phyloP scores from a whole-genome alignment of 208 protist species.

The Wallacemonas sp. region DNA sequence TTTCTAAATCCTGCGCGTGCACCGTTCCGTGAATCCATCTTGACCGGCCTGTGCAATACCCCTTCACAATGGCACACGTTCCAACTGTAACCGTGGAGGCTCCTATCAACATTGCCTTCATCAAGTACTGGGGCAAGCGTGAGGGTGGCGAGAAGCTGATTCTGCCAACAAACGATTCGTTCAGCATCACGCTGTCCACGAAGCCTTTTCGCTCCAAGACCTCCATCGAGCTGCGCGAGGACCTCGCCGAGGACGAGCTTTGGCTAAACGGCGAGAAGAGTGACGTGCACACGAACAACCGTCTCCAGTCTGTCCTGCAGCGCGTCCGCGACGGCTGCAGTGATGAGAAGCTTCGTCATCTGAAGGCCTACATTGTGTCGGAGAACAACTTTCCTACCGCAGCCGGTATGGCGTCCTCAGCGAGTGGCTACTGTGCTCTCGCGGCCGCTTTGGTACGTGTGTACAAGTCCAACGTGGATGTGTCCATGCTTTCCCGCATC shows the following conservation, averaged over 20 bases:
- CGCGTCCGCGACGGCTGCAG: conserved; percentile 54
- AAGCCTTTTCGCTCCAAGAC: conserved; percentile 95
- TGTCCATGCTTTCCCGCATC: conserved; percentile 90
- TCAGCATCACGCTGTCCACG: conserved; percentile 96
- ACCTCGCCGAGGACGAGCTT: conserved; percentile 81
- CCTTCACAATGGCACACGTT: conserved; percentile 10
- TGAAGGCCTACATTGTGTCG: conserved; percentile 92
- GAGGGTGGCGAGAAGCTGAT: conserved; percentile 92
- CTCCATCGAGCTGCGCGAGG: conserved; percentile 78
- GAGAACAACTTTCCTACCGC: conserved; percentile 99
- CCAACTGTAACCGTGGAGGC: conserved; percentile 89
- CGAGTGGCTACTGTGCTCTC: conserved; percentile 96
- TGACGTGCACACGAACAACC: conserved; percentile 61
- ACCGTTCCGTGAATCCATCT: too few species aligned
- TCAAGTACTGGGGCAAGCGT: conserved; percentile 99
- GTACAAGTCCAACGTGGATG: conserved; percentile 63
- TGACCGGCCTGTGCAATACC: background rate
- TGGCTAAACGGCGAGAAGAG: conserved; percentile 95
- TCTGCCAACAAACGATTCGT: conserved; percentile 96
- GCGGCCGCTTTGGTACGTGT: conserved; percentile 78
- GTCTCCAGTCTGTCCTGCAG: conserved; percentile 78
- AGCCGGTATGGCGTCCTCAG: conserved; percentile 98
- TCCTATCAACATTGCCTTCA: conserved; percentile 99
- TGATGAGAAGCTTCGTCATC: conserved; percentile 24
- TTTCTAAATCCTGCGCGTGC: background rate